Evolutionary conservation across 2,329 filamentous ascomycete species (phyloP), one percentile per base, ranked within the genome.

Genomic region (Colletotrichum acutatum): DNA sequence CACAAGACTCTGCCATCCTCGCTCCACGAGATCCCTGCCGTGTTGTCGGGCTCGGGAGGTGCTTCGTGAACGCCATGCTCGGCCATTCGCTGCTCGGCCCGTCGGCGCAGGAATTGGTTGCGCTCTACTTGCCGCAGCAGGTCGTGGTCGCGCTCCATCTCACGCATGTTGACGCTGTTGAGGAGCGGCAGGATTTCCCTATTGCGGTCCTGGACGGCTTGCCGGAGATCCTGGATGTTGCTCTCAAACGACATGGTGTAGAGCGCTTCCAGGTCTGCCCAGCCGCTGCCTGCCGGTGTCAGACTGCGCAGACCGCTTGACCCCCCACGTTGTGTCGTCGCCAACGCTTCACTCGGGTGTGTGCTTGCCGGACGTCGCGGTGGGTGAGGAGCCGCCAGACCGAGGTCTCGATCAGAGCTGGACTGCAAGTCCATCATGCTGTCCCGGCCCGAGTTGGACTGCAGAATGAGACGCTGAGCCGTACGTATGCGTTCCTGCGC

Each of bases 11-110:
- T 85, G 2, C 90, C 90, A 77, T 92, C 88, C 46, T 89, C 86
- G 75, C 89, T 91, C 90, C 90, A 92, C 26, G 86, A 84, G 75
- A 91, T 81, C 2, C 90, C 90, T 12, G 90, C 88, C 1, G 90
- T 92, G 65, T 91, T 90, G 61, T 90, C 87, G 3, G 86, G 83
- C 53, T 86, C 84, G 12, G 87, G 84, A 1, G 82, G 83, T 65
- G 82, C 80, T 68, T 85, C 83, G n/a, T 84, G 82, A 28, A 84
- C 80, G 5, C 83, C 82, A 6, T 85, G 83, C 30, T 85, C 84
- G 5, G 78, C 74, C 0, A 75, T 75, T 9, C 81, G 75, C 12
- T 42, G 37, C 37, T 42, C 37, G 37, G 14, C 37, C 6, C 72
- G 67, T 58, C 72, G 74, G 42, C 72, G 72, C 37, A 42, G 37